Conservation (phyloP, 164 flowering plant genomes). For the Kalanchoe fedtschenkoi region DNA sequence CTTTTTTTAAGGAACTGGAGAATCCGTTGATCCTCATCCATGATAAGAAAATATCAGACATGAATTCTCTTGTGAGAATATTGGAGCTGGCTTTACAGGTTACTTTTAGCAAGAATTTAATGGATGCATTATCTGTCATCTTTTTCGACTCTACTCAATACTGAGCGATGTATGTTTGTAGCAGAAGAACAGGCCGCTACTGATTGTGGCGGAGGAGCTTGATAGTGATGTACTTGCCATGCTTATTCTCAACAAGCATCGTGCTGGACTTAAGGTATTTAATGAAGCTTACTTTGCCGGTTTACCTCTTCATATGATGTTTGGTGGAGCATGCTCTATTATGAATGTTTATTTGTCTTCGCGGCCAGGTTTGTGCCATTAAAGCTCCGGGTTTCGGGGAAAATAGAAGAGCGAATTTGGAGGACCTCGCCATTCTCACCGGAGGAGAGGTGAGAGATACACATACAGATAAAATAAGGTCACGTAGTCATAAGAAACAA, state of each 20-base stretch:
- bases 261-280: constrained; percentile 84
- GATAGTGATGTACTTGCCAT: constrained; percentile 94
- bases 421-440: constrained; percentile 56
- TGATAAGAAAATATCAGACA: constrained; percentile 78
- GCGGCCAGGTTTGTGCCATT: constrained; percentile 73
- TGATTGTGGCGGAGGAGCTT: constrained; percentile 89
- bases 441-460: constrained; percentile 15
- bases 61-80: constrained; percentile 71
- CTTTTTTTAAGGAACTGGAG: constrained; percentile 59
- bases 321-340: background rate
- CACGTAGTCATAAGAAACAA: background rate
- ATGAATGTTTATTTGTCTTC: background rate
- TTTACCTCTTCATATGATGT: no score
- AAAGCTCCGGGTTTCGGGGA: constrained; percentile 99
- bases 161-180: background rate
- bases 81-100: constrained; percentile 86
- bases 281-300: background rate
- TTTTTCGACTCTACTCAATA: background rate
- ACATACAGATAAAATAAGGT: background rate
- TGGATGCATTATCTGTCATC: background rate
- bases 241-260: constrained; percentile 76
- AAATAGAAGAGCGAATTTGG: constrained; percentile 66
- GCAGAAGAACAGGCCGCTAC: constrained; percentile 78
- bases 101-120: constrained; percentile 4
- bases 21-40: constrained; percentile 80